Evolutionary conservation across 768 basidiomycete genomes (phyloP), one percentile per base, ranked within the genome.

Genomic region (Amanita pseudoporphyria): DNA sequence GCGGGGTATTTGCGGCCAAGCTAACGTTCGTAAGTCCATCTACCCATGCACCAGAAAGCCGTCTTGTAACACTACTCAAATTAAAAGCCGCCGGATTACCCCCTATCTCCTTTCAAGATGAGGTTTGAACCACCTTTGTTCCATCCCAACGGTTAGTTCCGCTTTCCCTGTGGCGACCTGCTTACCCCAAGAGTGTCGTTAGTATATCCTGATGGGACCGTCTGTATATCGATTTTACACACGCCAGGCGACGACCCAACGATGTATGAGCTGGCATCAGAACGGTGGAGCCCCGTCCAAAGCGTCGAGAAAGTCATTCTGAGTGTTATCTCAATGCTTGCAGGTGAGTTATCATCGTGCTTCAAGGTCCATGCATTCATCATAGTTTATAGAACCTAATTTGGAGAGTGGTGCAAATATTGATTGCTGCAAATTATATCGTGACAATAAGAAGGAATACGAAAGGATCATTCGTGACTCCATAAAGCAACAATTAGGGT

Each of bases 31-130:
- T 92, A 66, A 60, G 90, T 78, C 26, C 31, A 41, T 31, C 40
- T 76, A 76, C 77, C 77, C 39, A 52, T 22, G n/a, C 37, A 24
- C 36, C 24, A 18, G 16, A 42, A 45, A 39, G 14, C 36, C 19
- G 24, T 51, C 46, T 52, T 56, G 43, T 53, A 44, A 33, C 47
- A 28, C 41, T 40, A 43, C 39, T 26, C 14, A 22, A 28, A 21
- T 47, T 40, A 41, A 31, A 19, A 92, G 91, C 93, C 93, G 0
- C 63, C 76, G 33, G 96, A 99, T 62, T 99, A 99, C 67, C 96
- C 96, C 28, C 71, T 99, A 59, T 95, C 90, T 46, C 96, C 96
- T 16, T 98, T 98, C 82, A 97, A 93, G 71, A 98, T 99, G 96
- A 91, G 79, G 61, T 99, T 99, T 60, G 93, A 97, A 39, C 96